phyloP scores from a whole-genome alignment of 805 yeast species.

The Wickerhamiella spandovensis region DNA sequence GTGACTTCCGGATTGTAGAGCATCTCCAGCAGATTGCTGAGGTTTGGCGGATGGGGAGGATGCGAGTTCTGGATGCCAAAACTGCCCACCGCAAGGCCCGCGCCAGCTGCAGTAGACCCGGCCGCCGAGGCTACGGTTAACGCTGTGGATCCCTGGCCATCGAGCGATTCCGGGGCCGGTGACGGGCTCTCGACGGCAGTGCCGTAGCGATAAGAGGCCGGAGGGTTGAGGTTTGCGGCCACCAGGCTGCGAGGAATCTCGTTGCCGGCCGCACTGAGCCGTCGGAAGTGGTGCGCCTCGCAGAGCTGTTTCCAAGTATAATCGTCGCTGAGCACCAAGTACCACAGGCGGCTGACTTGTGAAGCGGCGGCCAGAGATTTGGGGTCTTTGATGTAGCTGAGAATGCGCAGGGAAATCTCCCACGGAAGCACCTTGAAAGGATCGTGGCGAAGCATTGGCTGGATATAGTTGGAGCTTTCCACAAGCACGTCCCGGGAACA shows the following conservation, averaged over 20 bases:
- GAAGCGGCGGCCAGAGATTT: slow-evolving; percentile 83
- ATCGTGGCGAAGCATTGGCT: slow-evolving; percentile 28
- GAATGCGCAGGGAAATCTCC: slow-evolving; percentile 68
- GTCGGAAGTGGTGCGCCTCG: slow-evolving; percentile 25
- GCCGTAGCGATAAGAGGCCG: slow-evolving; percentile 5
- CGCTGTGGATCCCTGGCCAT: neutral
- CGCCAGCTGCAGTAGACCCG: too few relatives aligned
- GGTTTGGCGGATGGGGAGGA: neutral
- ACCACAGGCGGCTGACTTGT: slow-evolving; percentile 80
- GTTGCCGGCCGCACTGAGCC: slow-evolving; percentile 25
- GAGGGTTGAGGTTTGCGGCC: neutral
- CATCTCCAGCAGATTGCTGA: slow-evolving; percentile 20
- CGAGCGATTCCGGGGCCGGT: slow-evolving; percentile 2
- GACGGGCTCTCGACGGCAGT: slow-evolving; percentile 7
- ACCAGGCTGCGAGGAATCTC: slow-evolving; percentile 3
- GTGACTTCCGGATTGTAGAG: slow-evolving; percentile 24
- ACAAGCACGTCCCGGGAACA: slow-evolving; percentile 21
- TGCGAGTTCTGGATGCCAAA: neutral
- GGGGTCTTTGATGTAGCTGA: slow-evolving; percentile 73
- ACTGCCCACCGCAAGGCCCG: neutral
- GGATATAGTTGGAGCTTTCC: slow-evolving; percentile 18
- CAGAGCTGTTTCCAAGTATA: slow-evolving; percentile 31
- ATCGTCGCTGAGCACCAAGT: slow-evolving; percentile 29
- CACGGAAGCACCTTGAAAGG: slow-evolving; percentile 47
- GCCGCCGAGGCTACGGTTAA: too few relatives aligned